These are phyloP conservation scores for Chytridium lagenaria DNA, from an alignment of 371 early-diverging fungal species.

Conservation along the genomic window DNA sequence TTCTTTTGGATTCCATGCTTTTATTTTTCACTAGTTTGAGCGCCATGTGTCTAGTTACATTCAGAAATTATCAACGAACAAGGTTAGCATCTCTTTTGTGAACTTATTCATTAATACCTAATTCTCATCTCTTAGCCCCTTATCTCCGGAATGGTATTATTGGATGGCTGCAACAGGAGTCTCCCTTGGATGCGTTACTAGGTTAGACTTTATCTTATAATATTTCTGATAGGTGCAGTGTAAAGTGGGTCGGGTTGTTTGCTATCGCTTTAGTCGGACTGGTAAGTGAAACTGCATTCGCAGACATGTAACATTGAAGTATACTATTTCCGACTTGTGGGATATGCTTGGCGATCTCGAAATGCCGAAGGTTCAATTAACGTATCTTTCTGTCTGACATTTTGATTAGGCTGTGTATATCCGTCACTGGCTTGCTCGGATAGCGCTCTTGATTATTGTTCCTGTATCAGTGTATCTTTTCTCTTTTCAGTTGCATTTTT, in stretches of 20 bases:
- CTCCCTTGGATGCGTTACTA: conserved; percentile 86
- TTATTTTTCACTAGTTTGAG: conserved; percentile 90
- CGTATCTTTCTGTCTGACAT: background rate
- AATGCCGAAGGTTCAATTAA: conserved; percentile 64
- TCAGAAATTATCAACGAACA: conserved; percentile 69
- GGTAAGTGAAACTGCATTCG: conserved; percentile 40
- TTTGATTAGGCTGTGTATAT: conserved; percentile 39
- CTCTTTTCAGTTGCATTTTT: conserved; percentile 91
- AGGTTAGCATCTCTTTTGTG: conserved; percentile 43
- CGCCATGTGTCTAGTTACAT: conserved; percentile 77
- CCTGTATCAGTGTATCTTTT: conserved; percentile 89
- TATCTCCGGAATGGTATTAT: conserved; percentile 82
- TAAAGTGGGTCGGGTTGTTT: conserved; percentile 99
- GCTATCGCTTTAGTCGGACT: conserved; percentile 95
- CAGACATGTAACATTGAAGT: conserved; percentile 33
- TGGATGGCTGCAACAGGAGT: conserved; percentile 91
- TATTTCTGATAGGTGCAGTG: conserved; percentile 62
- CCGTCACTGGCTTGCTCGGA: conserved; percentile 80
- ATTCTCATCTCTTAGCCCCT: too few relatives aligned
- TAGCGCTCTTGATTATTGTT: conserved; percentile 80
- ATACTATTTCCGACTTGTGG: conserved; percentile 95
- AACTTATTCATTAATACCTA: conserved; percentile 14
- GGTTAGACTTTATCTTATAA: conserved; percentile 47
- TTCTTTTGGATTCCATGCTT: conserved; percentile 98
- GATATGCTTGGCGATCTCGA: conserved; percentile 84